Percentiles rank a stretch among this genome's conserved stretches.
These are phyloP conservation scores for Cylindrotheca fusiformis DNA, from an alignment of 108 stramenopile species.

Conservation along the genomic window DNA sequence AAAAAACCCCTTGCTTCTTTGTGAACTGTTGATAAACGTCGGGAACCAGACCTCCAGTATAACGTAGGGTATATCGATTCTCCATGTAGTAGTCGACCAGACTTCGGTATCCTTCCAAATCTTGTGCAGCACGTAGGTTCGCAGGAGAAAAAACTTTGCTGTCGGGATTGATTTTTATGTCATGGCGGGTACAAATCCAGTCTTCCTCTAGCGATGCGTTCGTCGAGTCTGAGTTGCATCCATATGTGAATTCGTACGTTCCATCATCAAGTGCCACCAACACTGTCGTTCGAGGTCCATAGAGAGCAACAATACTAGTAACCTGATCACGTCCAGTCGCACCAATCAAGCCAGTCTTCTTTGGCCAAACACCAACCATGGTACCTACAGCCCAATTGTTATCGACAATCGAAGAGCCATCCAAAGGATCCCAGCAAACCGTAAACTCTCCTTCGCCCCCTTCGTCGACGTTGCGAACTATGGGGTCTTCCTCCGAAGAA, in stretches of 20 bases:
- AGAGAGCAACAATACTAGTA: slow-evolving; percentile 83
- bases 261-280: slow-evolving; percentile 84
- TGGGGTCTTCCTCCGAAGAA: slow-evolving; percentile 68
- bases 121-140: slow-evolving; percentile 89
- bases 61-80: slow-evolving; percentile 90
- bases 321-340: slow-evolving; percentile 89
- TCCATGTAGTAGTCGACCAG: slow-evolving; percentile 86
- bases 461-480: slow-evolving; percentile 51
- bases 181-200: slow-evolving; percentile 65
- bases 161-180: slow-evolving; percentile 52
- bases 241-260: slow-evolving; percentile 69
- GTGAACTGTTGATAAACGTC: slow-evolving; percentile 89
- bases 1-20: slow-evolving; percentile 85
- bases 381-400: slow-evolving; percentile 93
- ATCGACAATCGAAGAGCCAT: slow-evolving; percentile 92
- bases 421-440: slow-evolving; percentile 94
- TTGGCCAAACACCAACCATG: slow-evolving; percentile 95
- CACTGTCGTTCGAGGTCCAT: slow-evolving; percentile 90
- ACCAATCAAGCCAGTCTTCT: slow-evolving; percentile 76
- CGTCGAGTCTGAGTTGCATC: slow-evolving; percentile 45
- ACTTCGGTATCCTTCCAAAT: slow-evolving; percentile 80
- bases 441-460: slow-evolving; percentile 65
- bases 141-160: slow-evolving; percentile 91
- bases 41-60: slow-evolving; percentile 83
- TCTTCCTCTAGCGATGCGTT: slow-evolving; percentile 22